Evolutionary conservation across 495 filamentous ascomycete species (phyloP), one percentile per base, ranked within the genome.

Genomic region (Immersiella caudata): DNA sequence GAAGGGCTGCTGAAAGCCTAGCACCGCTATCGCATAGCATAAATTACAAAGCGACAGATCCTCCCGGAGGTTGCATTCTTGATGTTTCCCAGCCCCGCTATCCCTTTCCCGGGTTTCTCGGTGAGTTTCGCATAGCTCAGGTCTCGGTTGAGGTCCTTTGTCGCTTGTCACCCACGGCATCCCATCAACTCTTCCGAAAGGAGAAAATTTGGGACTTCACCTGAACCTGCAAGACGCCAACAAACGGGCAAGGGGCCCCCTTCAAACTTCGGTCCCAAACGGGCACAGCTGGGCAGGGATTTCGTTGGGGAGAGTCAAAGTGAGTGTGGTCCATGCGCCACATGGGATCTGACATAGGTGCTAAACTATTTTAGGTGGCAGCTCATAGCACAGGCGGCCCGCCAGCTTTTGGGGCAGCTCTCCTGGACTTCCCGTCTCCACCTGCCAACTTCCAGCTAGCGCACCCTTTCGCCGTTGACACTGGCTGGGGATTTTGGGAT

Each of bases 1-100:
- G 7, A n/a, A 22, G 12, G 7, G 52, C n/a, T 22, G 52, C 52
- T n/a, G 52, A n/a, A n/a, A 55, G 52, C 20, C n/a, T 26, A 50
- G 29, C 21, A 24, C 22, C 20, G 22, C 59, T 40, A 20, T 22
- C 18, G 57, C 57, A 20, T 35, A 22, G 35, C 59, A 61, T 61
- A 61, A 26, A 61, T 26, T 61, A 21, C 35, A 61, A 18, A 26
- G 29, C 40, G 27, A 35, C 14, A 2, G 59, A 21, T 46, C 29
- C 59, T 35, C 8, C 12, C 49, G 33, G 59, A 29, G 59, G 59
- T 50, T 62, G 35, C 59, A 62, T 62, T 62, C 36, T 6, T 24
- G 36, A 7, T 21, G 59, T 22, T 59, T 12, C 57, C 57, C 26
- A 59, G 26, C 57, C 57, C 57, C 57, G 57, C 57, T 2, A 55